Evolutionary conservation across 2,329 filamentous ascomycete species (phyloP).

Genomic region (Sordariomycetes sp.): DNA sequence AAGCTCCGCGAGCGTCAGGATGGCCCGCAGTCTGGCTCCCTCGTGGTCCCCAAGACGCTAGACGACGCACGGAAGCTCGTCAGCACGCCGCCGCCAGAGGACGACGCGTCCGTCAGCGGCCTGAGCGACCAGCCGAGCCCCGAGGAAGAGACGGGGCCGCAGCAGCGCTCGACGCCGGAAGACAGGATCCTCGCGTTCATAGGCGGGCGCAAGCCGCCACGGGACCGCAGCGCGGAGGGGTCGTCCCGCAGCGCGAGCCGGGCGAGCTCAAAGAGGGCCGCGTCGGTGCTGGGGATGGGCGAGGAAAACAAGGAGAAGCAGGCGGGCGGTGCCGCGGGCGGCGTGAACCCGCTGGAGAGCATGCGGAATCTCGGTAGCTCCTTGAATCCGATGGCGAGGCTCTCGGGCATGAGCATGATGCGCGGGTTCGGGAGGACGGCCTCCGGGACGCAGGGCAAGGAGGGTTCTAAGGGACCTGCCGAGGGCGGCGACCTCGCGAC

Average conservation of each 20-base stretch:
- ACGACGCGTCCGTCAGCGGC: slow-evolving; percentile 50
- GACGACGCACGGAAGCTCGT: slow-evolving; percentile 89
- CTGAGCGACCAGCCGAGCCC: slow-evolving; percentile 38
- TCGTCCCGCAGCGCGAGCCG: slow-evolving; percentile 34
- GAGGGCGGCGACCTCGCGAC: slow-evolving; percentile 48
- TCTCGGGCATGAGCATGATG: slow-evolving; percentile 64
- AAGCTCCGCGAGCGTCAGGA: slow-evolving; percentile 65
- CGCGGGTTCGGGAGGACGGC: slow-evolving; percentile 59
- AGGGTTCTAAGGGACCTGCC: slow-evolving; percentile 18
- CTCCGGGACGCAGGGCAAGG: slow-evolving; percentile 22
- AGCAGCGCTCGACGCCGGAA: slow-evolving; percentile 23
- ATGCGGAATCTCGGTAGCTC: slow-evolving; percentile 72
- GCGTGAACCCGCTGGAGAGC: slow-evolving; percentile 56
- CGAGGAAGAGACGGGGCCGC: slow-evolving; percentile 15
- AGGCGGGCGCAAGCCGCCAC: slow-evolving; percentile 46
- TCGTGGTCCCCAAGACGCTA: slow-evolving; percentile 72
- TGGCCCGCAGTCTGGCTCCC: slow-evolving; percentile 25
- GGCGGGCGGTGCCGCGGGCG: slow-evolving; percentile 11
- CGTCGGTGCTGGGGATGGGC: not conserved
- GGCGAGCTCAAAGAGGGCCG: slow-evolving; percentile 28
- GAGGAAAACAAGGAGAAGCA: slow-evolving; percentile 15
- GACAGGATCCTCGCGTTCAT: slow-evolving; percentile 64
- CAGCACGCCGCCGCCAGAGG: slow-evolving; percentile 55
- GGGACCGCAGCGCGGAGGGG: slow-evolving; percentile 52
- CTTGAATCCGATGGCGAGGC: slow-evolving; percentile 71